These are phyloP conservation scores for Pachysandra terminalis DNA, from an alignment of 164 flowering plant species.

Conservation along the genomic window DNA sequence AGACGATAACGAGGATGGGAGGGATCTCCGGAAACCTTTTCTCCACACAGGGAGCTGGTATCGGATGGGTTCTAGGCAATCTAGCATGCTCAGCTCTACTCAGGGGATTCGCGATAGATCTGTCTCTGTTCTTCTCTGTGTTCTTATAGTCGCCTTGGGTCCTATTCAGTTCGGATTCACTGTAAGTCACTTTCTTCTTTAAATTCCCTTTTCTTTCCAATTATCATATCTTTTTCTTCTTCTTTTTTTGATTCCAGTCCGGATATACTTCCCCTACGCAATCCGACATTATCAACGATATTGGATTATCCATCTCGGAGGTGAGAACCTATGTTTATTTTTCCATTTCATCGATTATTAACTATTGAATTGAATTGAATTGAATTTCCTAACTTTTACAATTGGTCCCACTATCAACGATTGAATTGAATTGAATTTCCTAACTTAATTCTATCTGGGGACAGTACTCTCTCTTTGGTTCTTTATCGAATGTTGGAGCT, in stretches of 20 bases:
- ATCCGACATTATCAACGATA: slow-evolving; percentile 41
- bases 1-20: slow-evolving; percentile 30
- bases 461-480: slow-evolving; percentile 70
- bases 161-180: slow-evolving; percentile 26
- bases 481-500: slow-evolving; percentile 69
- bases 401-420: no score
- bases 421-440: not conserved
- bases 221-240: not conserved
- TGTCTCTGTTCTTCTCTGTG: slow-evolving; percentile 14
- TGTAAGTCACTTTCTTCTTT: not conserved
- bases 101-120: slow-evolving; percentile 12
- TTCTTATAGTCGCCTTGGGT: slow-evolving; percentile 21
- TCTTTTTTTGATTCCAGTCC: slow-evolving; percentile 32
- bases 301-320: slow-evolving; percentile 50
- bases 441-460: slow-evolving; percentile 4
- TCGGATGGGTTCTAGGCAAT: slow-evolving; percentile 27
- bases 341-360: not conserved
- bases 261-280: slow-evolving; percentile 72
- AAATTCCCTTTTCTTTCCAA: not conserved
- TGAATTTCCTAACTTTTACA: no score
- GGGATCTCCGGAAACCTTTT: slow-evolving; percentile 36
- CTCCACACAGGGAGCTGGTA: slow-evolving; percentile 27
- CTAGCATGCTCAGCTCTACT: slow-evolving; percentile 4
- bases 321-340: slow-evolving; percentile 17
- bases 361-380: no score